A percentile compares a stretch with the other conserved stretches of the same genome.
phyloP scores from a whole-genome alignment of 139 green algal species.

The Chlamydomonas sp. region DNA sequence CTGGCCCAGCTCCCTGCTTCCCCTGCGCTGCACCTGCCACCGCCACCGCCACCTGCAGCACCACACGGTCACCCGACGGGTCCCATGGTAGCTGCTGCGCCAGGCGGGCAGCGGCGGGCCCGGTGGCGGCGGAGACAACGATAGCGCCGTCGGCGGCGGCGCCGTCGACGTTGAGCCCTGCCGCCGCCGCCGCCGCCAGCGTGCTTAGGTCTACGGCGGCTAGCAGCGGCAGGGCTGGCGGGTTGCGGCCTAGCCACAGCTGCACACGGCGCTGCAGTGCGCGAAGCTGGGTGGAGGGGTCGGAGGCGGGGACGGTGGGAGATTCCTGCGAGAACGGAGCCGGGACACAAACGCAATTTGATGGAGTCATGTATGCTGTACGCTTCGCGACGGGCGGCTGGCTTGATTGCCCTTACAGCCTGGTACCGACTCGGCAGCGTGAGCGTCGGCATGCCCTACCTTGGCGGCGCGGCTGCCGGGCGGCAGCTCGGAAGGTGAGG shows the following conservation, averaged over 20 bases:
- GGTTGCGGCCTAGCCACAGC: constrained; percentile 35
- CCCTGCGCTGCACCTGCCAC: neutral
- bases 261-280: constrained; percentile 20
- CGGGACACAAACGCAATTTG: no score
- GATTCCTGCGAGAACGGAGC: no score
- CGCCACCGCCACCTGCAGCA: constrained; percentile 3
- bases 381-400: no score
- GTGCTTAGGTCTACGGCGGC: neutral
- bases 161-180: no score
- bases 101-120: constrained; percentile 4
- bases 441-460: no score
- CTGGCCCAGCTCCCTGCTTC: neutral
- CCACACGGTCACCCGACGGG: neutral
- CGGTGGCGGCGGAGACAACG: neutral
- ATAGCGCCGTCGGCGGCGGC: neutral
- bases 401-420: no score
- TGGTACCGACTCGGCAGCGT: no score
- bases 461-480: no score
- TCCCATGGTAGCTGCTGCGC: constrained; percentile 19
- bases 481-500: neutral
- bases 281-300: neutral
- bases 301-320: neutral
- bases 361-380: no score
- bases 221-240: neutral
- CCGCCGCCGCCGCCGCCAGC: neutral